Percentiles rank a stretch among this genome's conserved stretches.
Evolutionary conservation across 805 yeast species (phyloP).

Genomic region (Sporopachydermia lactativora): DNA sequence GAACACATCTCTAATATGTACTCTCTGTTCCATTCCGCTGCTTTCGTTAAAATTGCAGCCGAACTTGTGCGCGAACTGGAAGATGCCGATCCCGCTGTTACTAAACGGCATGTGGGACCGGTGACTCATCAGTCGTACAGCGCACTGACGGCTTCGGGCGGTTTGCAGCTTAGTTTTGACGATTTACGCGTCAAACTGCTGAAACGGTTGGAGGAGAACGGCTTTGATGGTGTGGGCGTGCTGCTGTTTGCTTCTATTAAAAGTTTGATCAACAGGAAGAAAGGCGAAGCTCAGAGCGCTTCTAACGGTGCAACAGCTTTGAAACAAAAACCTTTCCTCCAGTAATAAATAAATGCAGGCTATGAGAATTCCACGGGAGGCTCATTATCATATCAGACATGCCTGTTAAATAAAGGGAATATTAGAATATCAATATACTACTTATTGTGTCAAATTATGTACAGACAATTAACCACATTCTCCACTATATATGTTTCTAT

Average conservation of each 20-base stretch:
- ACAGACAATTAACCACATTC: too few species aligned
- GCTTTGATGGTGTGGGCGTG: slow-evolving; percentile 34
- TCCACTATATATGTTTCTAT: too few species aligned
- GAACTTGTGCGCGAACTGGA: slow-evolving; percentile 32
- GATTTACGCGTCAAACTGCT: slow-evolving; percentile 32
- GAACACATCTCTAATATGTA: slow-evolving; percentile 17
- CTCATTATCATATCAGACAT: too few species aligned
- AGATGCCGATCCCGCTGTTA: slow-evolving; percentile 21
- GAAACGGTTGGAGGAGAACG: slow-evolving; percentile 24
- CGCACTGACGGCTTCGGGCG: slow-evolving; percentile 19
- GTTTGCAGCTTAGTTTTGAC: slow-evolving; percentile 30
- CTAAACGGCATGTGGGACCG: slow-evolving; percentile 37
- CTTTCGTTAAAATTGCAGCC: slow-evolving; percentile 31
- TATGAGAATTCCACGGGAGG: too few species aligned
- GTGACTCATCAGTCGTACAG: slow-evolving; percentile 29
- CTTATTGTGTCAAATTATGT: too few species aligned
- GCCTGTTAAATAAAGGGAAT: too few species aligned
- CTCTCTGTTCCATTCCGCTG: slow-evolving; percentile 36
- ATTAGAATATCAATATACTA: too few species aligned
- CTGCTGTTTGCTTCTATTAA: slow-evolving; percentile 40
- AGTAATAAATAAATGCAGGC: too few species aligned
- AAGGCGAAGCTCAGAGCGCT: too few species aligned
- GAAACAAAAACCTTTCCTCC: too few species aligned
- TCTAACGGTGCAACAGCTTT: too few species aligned
- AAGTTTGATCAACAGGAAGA: slow-evolving; percentile 20